A percentile compares a stretch with the other conserved stretches of the same genome.
Conservation (phyloP, 768 basidiomycete species). For the Boletus barrowsii region DNA sequence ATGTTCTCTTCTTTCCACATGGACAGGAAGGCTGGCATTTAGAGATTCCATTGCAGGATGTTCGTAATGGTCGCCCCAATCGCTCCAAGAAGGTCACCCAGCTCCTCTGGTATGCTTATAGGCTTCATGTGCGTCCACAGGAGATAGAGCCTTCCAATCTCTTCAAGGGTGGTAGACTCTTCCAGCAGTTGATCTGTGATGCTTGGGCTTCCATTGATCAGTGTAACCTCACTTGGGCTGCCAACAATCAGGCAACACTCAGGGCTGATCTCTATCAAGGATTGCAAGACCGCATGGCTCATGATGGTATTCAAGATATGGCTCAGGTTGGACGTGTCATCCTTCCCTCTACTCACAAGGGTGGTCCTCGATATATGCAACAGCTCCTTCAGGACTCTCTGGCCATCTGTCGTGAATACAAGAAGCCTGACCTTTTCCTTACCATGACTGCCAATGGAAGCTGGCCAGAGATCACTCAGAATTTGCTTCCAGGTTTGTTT, state of each 20-base stretch:
- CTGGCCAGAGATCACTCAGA: too few species aligned
- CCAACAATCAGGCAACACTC: too few species aligned
- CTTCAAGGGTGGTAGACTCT: constrained; percentile 36
- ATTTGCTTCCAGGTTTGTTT: too few species aligned
- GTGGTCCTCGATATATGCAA: constrained; percentile 42
- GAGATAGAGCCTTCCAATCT: constrained; percentile 23
- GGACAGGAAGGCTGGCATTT: constrained; percentile 40
- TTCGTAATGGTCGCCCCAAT: neutral
- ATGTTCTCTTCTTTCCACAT: constrained; percentile 43
- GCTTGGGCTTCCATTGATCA: constrained; percentile 45
- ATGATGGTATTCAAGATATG: constrained; percentile 26
- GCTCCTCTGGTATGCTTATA: constrained; percentile 21
- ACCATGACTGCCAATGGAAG: too few species aligned
- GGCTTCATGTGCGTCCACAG: constrained; percentile 21
- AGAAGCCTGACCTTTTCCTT: too few species aligned
- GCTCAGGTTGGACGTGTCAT: constrained; percentile 31
- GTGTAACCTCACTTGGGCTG: constrained; percentile 33
- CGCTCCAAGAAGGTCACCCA: constrained; percentile 28
- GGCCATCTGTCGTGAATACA: too few species aligned
- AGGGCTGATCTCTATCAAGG: constrained; percentile 37
- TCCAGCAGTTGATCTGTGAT: constrained; percentile 47
- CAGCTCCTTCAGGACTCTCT: too few species aligned
- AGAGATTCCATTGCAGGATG: constrained; percentile 11
- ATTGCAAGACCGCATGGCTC: constrained; percentile 28
- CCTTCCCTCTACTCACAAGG: constrained; percentile 44